Evolutionary conservation across 495 filamentous ascomycete genomes (phyloP).

Genomic region (Hyaloscypha hepaticicola): DNA sequence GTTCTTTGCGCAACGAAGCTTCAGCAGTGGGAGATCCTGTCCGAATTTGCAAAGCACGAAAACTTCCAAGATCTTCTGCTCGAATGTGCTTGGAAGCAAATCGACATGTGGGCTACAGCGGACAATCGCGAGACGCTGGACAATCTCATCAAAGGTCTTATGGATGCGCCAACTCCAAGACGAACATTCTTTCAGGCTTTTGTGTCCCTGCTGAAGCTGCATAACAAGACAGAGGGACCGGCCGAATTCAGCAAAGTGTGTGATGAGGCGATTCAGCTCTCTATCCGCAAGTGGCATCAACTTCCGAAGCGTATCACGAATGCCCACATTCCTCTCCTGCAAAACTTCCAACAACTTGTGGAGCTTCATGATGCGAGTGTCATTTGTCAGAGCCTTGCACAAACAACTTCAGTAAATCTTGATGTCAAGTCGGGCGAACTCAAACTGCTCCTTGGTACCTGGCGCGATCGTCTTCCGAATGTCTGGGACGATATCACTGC

Average conservation of each 20-base stretch:
- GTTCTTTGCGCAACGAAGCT: conserved; percentile 95
- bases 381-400: conserved; percentile 83
- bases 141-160: conserved; percentile 88
- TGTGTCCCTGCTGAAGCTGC: conserved; percentile 90
- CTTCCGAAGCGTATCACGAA: conserved; percentile 90
- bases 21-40: conserved; percentile 97
- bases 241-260: conserved; percentile 84
- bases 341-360: conserved; percentile 98
- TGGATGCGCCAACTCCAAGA: conserved; percentile 92
- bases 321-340: conserved; percentile 89
- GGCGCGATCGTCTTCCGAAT: conserved; percentile 94
- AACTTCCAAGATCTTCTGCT: conserved; percentile 97
- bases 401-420: conserved; percentile 80
- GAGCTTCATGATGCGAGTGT: conserved; percentile 97
- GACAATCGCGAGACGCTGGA: conserved; percentile 87
- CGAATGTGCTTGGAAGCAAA: conserved; percentile 90
- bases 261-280: conserved; percentile 94
- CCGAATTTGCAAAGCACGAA: conserved; percentile 98
- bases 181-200: conserved; percentile 97
- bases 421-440: conserved; percentile 94
- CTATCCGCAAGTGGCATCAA: conserved; percentile 97
- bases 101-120: conserved; percentile 85
- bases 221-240: conserved; percentile 78
- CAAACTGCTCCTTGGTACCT: conserved; percentile 89
- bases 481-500: conserved; percentile 99